phyloP scores from a whole-genome alignment of 2,329 filamentous ascomycete genomes.

The Aureobasidium sp. region DNA sequence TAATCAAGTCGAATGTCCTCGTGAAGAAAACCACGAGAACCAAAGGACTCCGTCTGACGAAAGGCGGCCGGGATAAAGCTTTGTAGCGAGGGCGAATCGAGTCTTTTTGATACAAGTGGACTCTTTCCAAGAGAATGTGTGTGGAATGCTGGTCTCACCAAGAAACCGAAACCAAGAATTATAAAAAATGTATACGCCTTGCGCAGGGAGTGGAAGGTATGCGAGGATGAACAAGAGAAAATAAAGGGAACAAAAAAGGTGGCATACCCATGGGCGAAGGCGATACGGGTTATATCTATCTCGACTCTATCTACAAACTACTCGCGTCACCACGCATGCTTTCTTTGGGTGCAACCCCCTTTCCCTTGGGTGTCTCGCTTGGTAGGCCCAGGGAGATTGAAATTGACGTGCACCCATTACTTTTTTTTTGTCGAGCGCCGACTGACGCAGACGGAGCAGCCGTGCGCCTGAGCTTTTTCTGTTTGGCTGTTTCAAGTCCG shows the following conservation, averaged over 20 bases:
- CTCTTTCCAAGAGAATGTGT: slow-evolving; percentile 4
- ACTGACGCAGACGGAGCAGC: slow-evolving; percentile 12
- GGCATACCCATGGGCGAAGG: slow-evolving; percentile 5
- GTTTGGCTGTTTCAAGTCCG: slow-evolving; percentile 12
- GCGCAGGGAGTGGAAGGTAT: slow-evolving; percentile 10
- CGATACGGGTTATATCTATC: slow-evolving; percentile 11
- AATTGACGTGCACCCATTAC: slow-evolving; percentile 11
- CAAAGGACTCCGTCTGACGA: slow-evolving; percentile 2
- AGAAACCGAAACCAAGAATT: slow-evolving; percentile 6
- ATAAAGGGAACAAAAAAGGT: slow-evolving; percentile 6
- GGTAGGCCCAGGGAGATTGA: slow-evolving; percentile 9
- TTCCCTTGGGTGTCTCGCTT: slow-evolving; percentile 10
- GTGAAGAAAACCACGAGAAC: slow-evolving; percentile 5
- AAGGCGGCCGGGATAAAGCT: not conserved
- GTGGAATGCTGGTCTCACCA: slow-evolving; percentile 11
- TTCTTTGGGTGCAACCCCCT: not conserved
- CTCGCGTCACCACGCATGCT: slow-evolving; percentile 9
- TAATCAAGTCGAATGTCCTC: slow-evolving; percentile 5
- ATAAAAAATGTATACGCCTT: slow-evolving; percentile 11
- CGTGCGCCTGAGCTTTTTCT: slow-evolving; percentile 11
- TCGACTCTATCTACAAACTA: not conserved
- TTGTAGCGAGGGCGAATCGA: slow-evolving; percentile 9
- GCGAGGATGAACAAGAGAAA: slow-evolving; percentile 1
- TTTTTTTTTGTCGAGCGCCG: slow-evolving; percentile 11
- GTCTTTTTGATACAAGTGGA: slow-evolving; percentile 2